phyloP scores from a whole-genome alignment of 345 rosid species.

The Salix arbutifolia region DNA sequence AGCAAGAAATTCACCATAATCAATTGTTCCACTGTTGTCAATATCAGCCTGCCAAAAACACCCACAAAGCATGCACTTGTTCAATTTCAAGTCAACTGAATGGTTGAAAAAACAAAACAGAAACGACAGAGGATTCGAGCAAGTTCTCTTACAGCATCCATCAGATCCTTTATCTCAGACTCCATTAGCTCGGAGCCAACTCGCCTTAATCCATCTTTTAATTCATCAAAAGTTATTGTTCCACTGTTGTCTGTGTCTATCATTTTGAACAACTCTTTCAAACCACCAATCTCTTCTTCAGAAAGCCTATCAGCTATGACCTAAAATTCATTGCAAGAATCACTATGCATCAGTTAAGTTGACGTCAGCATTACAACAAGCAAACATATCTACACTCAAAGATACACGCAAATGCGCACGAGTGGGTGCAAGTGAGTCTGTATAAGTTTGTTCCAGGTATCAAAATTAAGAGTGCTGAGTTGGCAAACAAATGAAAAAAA shows the following conservation, averaged over 20 bases:
- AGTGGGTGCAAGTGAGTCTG: no score
- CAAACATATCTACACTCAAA: neutral
- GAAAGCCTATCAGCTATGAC: slow-evolving; percentile 81
- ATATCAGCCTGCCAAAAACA: slow-evolving; percentile 61
- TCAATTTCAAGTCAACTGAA: neutral
- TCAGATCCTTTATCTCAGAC: slow-evolving; percentile 71
- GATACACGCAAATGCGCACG: neutral
- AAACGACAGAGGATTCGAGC: neutral
- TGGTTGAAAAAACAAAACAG: neutral
- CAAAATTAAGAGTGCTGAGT: no score
- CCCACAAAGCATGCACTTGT: neutral
- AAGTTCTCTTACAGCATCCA: slow-evolving; percentile 53
- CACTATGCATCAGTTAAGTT: neutral
- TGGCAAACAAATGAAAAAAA: neutral
- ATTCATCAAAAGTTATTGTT: slow-evolving; percentile 68
- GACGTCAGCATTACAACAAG: neutral
- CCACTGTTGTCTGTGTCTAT: slow-evolving; percentile 74
- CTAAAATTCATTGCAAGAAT: slow-evolving; percentile 21
- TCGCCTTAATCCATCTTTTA: slow-evolving; percentile 50
- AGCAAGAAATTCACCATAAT: slow-evolving; percentile 76
- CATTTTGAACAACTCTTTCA: slow-evolving; percentile 76
- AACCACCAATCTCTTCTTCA: slow-evolving; percentile 74
- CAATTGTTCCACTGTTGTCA: slow-evolving; percentile 75
- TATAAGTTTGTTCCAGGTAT: no score
- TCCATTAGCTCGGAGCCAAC: slow-evolving; percentile 81